phyloP scores from a whole-genome alignment of 2,329 filamentous ascomycete species.

The Arthrobotrys sinensis region DNA sequence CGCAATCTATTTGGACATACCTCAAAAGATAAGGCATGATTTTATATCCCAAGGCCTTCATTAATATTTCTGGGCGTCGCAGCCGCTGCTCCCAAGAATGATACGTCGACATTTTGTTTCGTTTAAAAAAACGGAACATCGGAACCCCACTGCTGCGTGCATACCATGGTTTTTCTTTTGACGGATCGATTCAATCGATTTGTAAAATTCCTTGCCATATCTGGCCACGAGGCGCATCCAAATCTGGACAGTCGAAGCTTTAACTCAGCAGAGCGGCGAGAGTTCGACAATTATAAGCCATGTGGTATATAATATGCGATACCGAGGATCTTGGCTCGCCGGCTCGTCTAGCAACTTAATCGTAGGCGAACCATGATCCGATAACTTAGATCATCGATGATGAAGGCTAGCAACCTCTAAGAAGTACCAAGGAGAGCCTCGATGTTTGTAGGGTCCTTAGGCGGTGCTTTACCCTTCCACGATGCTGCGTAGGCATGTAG shows the following conservation, averaged over 20 bases:
- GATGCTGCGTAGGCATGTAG: neutral
- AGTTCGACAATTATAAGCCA: neutral
- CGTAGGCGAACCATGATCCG: neutral
- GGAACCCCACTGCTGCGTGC: neutral
- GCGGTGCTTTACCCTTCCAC: neutral
- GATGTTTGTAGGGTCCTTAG: neutral
- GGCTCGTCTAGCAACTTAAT: neutral
- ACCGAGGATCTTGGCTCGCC: neutral
- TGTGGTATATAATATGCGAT: neutral
- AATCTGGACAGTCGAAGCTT: constrained; percentile 1
- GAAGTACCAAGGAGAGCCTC: neutral
- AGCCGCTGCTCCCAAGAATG: neutral
- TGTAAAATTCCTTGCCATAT: neutral
- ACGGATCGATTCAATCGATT: constrained; percentile 1
- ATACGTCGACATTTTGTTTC: neutral
- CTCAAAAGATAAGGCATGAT: neutral
- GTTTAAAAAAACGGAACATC: neutral
- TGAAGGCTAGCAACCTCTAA: neutral
- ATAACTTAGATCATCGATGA: neutral
- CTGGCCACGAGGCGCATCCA: neutral
- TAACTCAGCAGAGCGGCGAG: neutral
- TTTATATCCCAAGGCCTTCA: neutral
- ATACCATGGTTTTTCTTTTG: neutral
- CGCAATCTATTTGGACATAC: neutral
- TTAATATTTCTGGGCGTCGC: neutral